Evolutionary conservation across 768 basidiomycete genomes (phyloP).

Genomic region (Russula sp.): DNA sequence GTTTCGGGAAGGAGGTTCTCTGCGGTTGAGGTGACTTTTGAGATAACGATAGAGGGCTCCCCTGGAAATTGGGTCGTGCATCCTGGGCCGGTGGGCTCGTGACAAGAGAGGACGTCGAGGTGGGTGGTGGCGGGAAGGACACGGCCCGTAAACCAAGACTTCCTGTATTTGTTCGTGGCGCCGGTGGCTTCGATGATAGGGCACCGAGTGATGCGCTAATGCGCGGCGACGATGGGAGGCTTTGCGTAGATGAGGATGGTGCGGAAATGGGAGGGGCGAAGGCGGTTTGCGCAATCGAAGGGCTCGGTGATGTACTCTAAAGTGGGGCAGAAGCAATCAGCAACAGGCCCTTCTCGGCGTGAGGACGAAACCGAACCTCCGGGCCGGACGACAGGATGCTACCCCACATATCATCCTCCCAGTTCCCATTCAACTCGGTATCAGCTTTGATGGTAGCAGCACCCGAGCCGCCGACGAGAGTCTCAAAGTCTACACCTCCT

Average conservation of each 20-base stretch:
- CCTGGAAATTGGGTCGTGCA: slow-evolving; percentile 22
- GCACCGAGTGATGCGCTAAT: slow-evolving; percentile 30
- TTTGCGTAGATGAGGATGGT: slow-evolving; percentile 23
- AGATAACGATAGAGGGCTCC: slow-evolving; percentile 11
- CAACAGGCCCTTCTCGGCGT: neutral
- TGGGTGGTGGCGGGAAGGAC: neutral
- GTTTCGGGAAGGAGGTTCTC: slow-evolving; percentile 31
- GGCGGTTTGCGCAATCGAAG: slow-evolving; percentile 28
- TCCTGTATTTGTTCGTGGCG: slow-evolving; percentile 33
- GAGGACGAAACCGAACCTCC: slow-evolving; percentile 25
- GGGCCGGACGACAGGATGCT: slow-evolving; percentile 54
- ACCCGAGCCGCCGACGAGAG: slow-evolving; percentile 61
- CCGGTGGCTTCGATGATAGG: slow-evolving; percentile 33
- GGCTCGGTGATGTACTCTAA: slow-evolving; percentile 24
- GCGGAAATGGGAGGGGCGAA: slow-evolving; percentile 18
- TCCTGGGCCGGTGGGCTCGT: slow-evolving; percentile 25
- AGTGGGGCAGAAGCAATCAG: neutral
- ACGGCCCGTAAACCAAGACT: neutral
- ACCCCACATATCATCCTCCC: slow-evolving; percentile 87
- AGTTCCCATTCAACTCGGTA: slow-evolving; percentile 39
- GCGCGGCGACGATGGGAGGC: slow-evolving; percentile 29
- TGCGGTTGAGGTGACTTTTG: slow-evolving; percentile 22
- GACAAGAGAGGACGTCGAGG: slow-evolving; percentile 13
- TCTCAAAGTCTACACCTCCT: slow-evolving; percentile 79
- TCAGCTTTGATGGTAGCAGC: slow-evolving; percentile 43